These are phyloP conservation scores for Kazachstania taianensis DNA, from an alignment of 805 yeast genomes.

Conservation along the genomic window DNA sequence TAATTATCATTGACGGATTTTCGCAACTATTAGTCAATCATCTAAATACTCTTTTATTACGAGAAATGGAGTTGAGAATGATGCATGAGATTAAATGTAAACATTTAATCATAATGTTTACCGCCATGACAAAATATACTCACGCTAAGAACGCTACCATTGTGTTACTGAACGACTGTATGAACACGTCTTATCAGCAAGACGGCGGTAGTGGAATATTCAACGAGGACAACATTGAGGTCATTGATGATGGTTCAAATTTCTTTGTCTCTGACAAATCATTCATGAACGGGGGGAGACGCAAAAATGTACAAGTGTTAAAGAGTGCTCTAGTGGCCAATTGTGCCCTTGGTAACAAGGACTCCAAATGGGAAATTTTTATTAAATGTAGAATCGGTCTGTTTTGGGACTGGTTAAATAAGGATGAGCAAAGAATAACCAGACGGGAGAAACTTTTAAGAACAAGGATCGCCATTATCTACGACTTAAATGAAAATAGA, in stretches of 20 bases:
- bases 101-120: slow-evolving; percentile 18
- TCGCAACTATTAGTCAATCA: slow-evolving; percentile 24
- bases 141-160: slow-evolving; percentile 15
- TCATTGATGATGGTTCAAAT: slow-evolving; percentile 13
- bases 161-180: slow-evolving; percentile 23
- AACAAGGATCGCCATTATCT: slow-evolving; percentile 8
- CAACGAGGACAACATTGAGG: slow-evolving; percentile 13
- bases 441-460: slow-evolving; percentile 2
- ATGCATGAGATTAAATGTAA: slow-evolving; percentile 24
- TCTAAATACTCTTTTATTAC: slow-evolving; percentile 6
- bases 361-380: slow-evolving; percentile 25
- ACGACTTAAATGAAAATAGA: background rate
- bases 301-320: slow-evolving; percentile 22
- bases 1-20: slow-evolving; percentile 26
- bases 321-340: slow-evolving; percentile 25
- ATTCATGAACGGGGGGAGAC: slow-evolving; percentile 1
- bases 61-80: slow-evolving; percentile 2
- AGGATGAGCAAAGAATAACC: background rate
- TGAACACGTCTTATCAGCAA: slow-evolving; percentile 24
- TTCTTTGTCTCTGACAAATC: slow-evolving; percentile 15
- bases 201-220: slow-evolving; percentile 1
- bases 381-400: slow-evolving; percentile 20
- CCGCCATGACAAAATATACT: slow-evolving; percentile 22
- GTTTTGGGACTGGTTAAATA: slow-evolving; percentile 23
- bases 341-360: slow-evolving; percentile 23